A percentile compares a stretch with the other conserved stretches of the same genome.
phyloP scores from a whole-genome alignment of 352 stramenopile genomes.

The Pythium plurisporium region DNA sequence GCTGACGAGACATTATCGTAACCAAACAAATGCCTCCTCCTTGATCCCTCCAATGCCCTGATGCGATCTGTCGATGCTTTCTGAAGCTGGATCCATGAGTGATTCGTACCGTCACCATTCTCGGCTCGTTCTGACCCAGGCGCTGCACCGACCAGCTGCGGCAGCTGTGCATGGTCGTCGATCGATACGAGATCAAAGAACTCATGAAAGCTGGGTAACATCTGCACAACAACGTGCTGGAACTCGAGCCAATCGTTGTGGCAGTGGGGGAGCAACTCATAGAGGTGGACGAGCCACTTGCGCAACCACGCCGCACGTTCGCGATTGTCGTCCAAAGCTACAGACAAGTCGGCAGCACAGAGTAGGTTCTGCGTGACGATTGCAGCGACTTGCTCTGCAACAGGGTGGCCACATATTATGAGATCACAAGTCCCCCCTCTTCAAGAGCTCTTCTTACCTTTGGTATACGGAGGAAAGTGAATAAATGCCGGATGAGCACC shows the following conservation, averaged over 20 bases:
- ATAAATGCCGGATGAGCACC: slow-evolving; percentile 17
- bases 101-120: slow-evolving; percentile 23
- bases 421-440: too few species aligned
- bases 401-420: too few species aligned
- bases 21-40: slow-evolving; percentile 55
- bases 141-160: not conserved
- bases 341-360: not conserved
- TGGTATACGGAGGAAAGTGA: slow-evolving; percentile 23
- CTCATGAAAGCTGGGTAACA: slow-evolving; percentile 30
- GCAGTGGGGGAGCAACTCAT: slow-evolving; percentile 19
- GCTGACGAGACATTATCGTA: slow-evolving; percentile 40
- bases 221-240: slow-evolving; percentile 23
- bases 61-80: slow-evolving; percentile 26
- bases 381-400: slow-evolving; percentile 15
- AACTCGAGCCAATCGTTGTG: slow-evolving; percentile 37
- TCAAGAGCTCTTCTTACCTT: too few species aligned
- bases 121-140: not conserved
- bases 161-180: slow-evolving; percentile 8
- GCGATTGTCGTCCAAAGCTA: not conserved
- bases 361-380: slow-evolving; percentile 20
- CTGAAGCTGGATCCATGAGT: slow-evolving; percentile 24
- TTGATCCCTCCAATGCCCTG: slow-evolving; percentile 38
- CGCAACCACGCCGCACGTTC: slow-evolving; percentile 11
- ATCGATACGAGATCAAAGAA: slow-evolving; percentile 20
- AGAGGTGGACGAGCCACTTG: slow-evolving; percentile 21